Base-by-base conservation (phyloP, 352 stramenopile genomes). In the Aphanomyces stellatus region DNA sequence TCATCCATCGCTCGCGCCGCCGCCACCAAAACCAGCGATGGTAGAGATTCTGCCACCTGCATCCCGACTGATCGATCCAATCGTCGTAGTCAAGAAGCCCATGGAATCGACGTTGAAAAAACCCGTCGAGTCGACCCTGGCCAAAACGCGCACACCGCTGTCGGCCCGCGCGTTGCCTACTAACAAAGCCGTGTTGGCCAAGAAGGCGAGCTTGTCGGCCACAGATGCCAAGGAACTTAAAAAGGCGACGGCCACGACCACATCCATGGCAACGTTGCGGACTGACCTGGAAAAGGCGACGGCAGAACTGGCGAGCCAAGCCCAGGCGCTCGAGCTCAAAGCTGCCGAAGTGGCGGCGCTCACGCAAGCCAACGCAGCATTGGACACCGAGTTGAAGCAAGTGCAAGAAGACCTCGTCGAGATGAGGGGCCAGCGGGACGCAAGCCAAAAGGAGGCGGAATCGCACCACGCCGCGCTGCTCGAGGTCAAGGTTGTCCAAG, bases 221-320 rank as follows among this genome's bases (percentile, higher is more conserved):
- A 22, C 37, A 11, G 60, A 17, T 28, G 34, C 3, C 49, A 17
- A n/a, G 7, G 49, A 53, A 53, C 13, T 55, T 2, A 59, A 19
- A 25, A 67, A 67, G 27, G 5, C 42, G n/a, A 33, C 43, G 43
- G 4, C 60, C 1, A 1, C 27, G 53, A 64, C 35, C 33, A 17
- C 53, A 2, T 60, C 60, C 28, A 67, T 67, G 60, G 60, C 60
- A 1, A 57, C 60, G 49, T 24, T 67, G n/a, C 60, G 60, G 4
- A 41, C 40, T 11, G 60, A 67, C 22, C 46, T 67, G 3, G 60
- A 57, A 4, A 28, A 19, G 10, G 48, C 60, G 31, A 53, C 10
- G 31, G 33, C 57, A 28, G 60, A 67, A 15, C 30, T 67, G 28
- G 15, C 33, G 31, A 56, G 34, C 17, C 33, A 25, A 25, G 31